Evolutionary conservation across 306 rosid genomes (phyloP).

Genomic region (Lablab purpureus): DNA sequence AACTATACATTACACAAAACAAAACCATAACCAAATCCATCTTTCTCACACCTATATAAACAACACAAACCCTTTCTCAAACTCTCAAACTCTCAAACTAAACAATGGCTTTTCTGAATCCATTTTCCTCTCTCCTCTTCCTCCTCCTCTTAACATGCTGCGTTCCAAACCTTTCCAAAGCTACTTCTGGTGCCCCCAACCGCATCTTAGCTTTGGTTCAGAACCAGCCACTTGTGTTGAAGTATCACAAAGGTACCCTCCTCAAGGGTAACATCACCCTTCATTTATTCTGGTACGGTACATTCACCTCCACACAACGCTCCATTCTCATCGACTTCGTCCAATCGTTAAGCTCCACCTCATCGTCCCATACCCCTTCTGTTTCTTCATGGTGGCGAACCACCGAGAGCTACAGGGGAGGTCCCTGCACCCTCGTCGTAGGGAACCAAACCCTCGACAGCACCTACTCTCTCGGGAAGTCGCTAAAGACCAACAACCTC

Average conservation of each 20-base stretch:
- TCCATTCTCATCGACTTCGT: conserved; percentile 37
- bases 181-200: conserved; percentile 9
- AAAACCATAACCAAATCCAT: not conserved
- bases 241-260: conserved; percentile 73
- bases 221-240: conserved; percentile 47
- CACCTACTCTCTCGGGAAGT: conserved; percentile 37
- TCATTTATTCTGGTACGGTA: conserved; percentile 68
- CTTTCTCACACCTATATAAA: not conserved
- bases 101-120: not conserved
- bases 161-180: not conserved
- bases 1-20: not conserved
- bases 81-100: not conserved
- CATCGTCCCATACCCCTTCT: not conserved
- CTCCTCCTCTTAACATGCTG: not conserved
- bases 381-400: conserved; percentile 42
- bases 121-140: not conserved
- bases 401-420: conserved; percentile 25
- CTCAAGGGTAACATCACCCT: conserved; percentile 56
- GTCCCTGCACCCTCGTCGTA: conserved; percentile 28
- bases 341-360: conserved; percentile 12
- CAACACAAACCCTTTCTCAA: not conserved
- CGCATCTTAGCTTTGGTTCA: conserved; percentile 41
- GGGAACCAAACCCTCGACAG: conserved; percentile 38
- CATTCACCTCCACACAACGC: conserved; percentile 62
- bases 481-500: conserved; percentile 21